phyloP scores from a whole-genome alignment of 257 asterid genomes.

The Galeopsis tetrahit region DNA sequence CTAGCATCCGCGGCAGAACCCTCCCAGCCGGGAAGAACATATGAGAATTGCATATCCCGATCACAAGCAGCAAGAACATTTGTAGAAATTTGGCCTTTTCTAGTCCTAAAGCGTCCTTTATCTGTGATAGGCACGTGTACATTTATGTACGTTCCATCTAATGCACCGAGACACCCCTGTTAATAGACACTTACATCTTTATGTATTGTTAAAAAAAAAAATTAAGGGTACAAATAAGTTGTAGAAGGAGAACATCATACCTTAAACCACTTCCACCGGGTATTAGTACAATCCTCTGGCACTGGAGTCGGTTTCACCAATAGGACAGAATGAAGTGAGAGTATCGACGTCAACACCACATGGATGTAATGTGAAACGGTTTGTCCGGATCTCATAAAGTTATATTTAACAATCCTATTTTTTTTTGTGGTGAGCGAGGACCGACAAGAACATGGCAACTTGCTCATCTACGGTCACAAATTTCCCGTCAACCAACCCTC shows the following conservation, averaged over 20 bases:
- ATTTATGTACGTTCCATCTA: neutral
- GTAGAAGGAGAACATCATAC: neutral
- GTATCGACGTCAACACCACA: neutral
- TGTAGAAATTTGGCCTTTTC: neutral
- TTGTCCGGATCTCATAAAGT: neutral
- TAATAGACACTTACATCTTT: no score
- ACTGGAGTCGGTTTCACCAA: neutral
- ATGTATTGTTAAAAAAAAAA: neutral
- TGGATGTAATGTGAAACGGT: neutral
- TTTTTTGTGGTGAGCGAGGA: no score
- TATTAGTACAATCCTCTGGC: neutral
- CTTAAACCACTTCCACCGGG: neutral
- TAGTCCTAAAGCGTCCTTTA: neutral
- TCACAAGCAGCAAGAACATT: neutral
- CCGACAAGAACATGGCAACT: neutral
- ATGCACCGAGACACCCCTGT: neutral
- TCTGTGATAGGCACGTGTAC: neutral
- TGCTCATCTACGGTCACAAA: neutral
- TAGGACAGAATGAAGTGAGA: neutral
- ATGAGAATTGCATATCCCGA: neutral
- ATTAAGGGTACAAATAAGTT: neutral
- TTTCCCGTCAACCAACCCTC: neutral
- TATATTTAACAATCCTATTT: neutral
- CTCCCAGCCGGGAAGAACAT: neutral
- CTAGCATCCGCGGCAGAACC: neutral